Base-by-base conservation (phyloP, 1,284 basidiomycete genomes). In the Ustilago nuda region DNA sequence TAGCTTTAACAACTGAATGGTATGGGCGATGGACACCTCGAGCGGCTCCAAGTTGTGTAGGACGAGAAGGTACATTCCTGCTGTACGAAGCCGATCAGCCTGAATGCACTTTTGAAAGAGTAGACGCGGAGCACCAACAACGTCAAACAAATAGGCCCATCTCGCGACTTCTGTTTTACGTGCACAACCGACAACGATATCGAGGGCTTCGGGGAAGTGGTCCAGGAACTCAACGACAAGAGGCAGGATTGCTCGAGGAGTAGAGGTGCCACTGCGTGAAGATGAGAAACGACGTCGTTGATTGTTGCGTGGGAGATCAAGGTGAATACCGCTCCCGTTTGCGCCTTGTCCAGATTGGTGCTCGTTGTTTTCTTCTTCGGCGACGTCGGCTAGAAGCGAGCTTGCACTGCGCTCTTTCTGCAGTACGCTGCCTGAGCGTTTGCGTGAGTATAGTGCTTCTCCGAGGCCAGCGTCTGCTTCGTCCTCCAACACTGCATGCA, bases 171-270 rank as follows among this genome's bases (percentile, higher is more conserved):
- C 97, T 4, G 95, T 99, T 88, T 99, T 99, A 55, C 97, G 89
- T 8, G 97, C 97, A 83, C 96, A 98, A 7, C 93, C 92, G 8
- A 98, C 96, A 1, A 99, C 93, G 5, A 99, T 95, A 70, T 97
- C 93, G 60, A 98, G 88, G 4, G 92, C 90, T 59, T 91, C 92
- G 66, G 94, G 92, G 84, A 98, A 99, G 85, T 98, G 91, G 84
- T 99, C 96, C 76, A 99, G 87, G 83, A 99, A 99, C 72, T 93
- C 92, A 60, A 98, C 89, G 2, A 93, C 92, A 0, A 89, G 88
- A 0, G 92, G 89, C 11, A 98, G 87, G 2, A 92, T 88, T 19
- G 88, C 86, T 51, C 88, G 55, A 4, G 66, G 45, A 46, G 51
- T 78, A 62, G 33, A 65, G 54, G 36, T 88, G 86, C 19, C 51